These are phyloP conservation scores for Backusella tuberculispora DNA, from an alignment of 192 early-diverging fungal species.

Conservation along the genomic window DNA sequence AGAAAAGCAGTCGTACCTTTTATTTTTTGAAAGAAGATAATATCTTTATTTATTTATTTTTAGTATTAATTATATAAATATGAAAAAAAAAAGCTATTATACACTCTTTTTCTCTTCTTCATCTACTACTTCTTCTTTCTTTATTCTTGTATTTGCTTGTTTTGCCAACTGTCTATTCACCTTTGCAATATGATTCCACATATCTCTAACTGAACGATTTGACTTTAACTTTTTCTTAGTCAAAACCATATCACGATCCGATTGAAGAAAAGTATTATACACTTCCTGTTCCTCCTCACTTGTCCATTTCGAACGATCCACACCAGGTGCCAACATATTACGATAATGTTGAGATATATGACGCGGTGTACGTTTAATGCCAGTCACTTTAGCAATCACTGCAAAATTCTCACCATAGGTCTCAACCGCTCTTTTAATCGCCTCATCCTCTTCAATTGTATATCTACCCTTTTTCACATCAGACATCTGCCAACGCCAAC, in stretches of 20 bases:
- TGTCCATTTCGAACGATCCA: constrained; percentile 35
- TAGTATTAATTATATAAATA: background rate
- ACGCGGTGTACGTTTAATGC: constrained; percentile 25
- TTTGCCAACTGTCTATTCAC: background rate
- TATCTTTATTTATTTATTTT: background rate
- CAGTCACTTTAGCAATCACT: constrained; percentile 18
- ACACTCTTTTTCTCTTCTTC: background rate
- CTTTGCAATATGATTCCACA: constrained; percentile 32
- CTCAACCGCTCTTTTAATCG: constrained; percentile 16
- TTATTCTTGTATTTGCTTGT: background rate
- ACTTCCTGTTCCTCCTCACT: constrained; percentile 4
- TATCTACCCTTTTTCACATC: constrained; percentile 24
- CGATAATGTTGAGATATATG: constrained; percentile 36
- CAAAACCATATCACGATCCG: constrained; percentile 6
- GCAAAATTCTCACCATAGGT: constrained; percentile 32
- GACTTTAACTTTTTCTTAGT: constrained; percentile 1
- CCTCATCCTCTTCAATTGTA: constrained; percentile 20
- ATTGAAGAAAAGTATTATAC: background rate
- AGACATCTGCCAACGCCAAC: constrained; percentile 23
- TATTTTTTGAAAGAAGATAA: constrained; percentile 21
- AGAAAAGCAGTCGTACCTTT: constrained; percentile 47
- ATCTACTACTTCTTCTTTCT: background rate
- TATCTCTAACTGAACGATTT: constrained; percentile 17
- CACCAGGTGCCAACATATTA: constrained; percentile 14
- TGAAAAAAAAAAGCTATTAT: background rate